Conservation (phyloP, 805 yeast species). For the Ogataea wickerhamii region DNA sequence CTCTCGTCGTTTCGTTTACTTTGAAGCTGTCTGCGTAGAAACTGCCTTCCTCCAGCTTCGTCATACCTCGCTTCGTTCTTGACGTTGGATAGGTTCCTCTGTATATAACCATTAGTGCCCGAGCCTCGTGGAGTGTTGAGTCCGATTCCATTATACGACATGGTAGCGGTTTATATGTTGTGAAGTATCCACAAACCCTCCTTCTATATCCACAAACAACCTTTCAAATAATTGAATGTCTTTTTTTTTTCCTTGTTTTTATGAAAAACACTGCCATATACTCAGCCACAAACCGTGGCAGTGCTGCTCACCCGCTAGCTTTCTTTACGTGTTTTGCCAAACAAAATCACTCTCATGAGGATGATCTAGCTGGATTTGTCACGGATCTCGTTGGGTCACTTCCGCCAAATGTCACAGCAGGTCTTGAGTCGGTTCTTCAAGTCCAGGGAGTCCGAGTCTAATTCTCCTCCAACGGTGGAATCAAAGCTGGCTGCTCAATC, state of each 20-base stretch:
- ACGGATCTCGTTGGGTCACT: no score
- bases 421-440: constrained; percentile 23
- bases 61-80: constrained; percentile 21
- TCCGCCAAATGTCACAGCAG: constrained; percentile 27
- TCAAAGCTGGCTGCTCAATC: no score
- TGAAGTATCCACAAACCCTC: no score
- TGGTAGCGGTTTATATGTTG: no score
- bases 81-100: constrained; percentile 37
- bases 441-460: no score
- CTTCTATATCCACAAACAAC: no score
- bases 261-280: no score
- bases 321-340: constrained; percentile 1
- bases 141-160: constrained; percentile 61
- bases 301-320: neutral
- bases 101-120: constrained; percentile 61
- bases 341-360: no score
- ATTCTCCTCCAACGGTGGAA: no score
- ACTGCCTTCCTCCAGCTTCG: constrained; percentile 35
- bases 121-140: constrained; percentile 55
- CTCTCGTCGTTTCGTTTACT: constrained; percentile 12
- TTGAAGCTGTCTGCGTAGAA: constrained; percentile 33
- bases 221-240: no score
- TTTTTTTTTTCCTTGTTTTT: no score
- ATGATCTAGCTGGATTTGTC: no score
- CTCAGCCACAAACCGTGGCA: neutral